These are phyloP conservation scores for Hypoxylon sp. DNA, from an alignment of 2,329 filamentous ascomycete genomes.

Conservation along the genomic window DNA sequence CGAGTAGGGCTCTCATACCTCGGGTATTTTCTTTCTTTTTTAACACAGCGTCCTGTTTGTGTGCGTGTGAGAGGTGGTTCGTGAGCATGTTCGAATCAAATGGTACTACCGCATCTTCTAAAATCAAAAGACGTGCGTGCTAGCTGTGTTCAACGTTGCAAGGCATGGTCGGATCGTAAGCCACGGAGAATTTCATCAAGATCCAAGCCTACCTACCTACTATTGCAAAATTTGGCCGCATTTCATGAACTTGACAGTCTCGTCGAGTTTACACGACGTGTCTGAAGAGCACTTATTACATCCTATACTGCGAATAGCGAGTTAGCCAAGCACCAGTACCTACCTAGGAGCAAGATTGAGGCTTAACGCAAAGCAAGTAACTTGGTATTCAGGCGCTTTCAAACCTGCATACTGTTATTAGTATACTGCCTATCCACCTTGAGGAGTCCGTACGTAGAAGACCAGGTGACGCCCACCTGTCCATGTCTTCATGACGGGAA, in stretches of 20 bases:
- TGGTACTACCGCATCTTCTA: background rate
- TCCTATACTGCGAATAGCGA: conserved; percentile 1
- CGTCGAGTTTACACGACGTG: conserved; percentile 13
- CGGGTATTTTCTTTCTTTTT: conserved; percentile 21
- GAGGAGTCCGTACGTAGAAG: too few relatives aligned
- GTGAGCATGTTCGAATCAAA: conserved; percentile 1
- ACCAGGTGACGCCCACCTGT: too few relatives aligned
- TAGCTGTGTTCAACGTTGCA: background rate
- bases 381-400: too few relatives aligned
- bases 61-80: conserved; percentile 12
- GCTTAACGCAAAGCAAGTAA: background rate
- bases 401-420: too few relatives aligned
- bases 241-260: conserved; percentile 16
- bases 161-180: too few relatives aligned
- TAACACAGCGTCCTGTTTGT: too few relatives aligned
- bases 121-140: background rate
- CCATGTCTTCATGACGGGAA: too few relatives aligned
- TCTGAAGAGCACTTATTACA: conserved; percentile 13
- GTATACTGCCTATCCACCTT: too few relatives aligned
- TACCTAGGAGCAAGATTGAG: background rate
- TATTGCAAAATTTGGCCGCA: conserved; percentile 1
- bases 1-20: conserved; percentile 8
- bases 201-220: background rate
- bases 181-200: background rate
- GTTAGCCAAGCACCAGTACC: background rate